Base-by-base conservation (phyloP, 129 eudicot genomes). In the Saposhnikovia divaricata region DNA sequence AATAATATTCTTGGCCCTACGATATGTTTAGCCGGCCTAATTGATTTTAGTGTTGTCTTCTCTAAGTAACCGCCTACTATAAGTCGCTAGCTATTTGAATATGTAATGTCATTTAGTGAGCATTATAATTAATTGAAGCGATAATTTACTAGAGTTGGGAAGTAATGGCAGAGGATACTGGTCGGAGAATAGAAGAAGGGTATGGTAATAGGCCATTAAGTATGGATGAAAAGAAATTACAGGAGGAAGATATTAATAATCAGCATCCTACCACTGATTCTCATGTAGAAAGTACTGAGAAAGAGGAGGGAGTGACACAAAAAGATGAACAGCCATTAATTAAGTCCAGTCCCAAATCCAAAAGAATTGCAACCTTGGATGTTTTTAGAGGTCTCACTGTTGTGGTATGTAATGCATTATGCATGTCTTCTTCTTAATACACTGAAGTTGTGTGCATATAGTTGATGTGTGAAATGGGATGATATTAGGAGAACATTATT, bases 331-430 rank as follows among this genome's bases (percentile, higher is more conserved):
- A 68, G 73, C 73, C 73, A 14, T 34, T 68, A 21, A 68, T 68
- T 0, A 68, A 68, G 43, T 31, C 75, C 75, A 81, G 75, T 55
- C 90, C 80, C 9, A 76, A 84, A 80, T 77, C 43, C 65, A 81
- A 87, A 72, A 76, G 90, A 78, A 83, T 87, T 82, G 90, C 90
- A 21, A 84, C 90, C 48, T 77, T 87, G 23, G 90, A 87, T 50
- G 88, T 81, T 72, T 87, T 87, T 45, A 82, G 90, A 82, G 90
- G 90, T 14, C 88, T 87, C 45, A 87, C 90, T 2, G 77, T 87
- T 53, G 90, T 84, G 88, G 73, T 68, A 68, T 12, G 73, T 68
- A 63, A 55, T 5, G 69, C 69, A n/a, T 61, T n/a, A 61, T 61
- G 43, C 42, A 68, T 27, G 72, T 28, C 16, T 66, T 66, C 40